phyloP scores from a whole-genome alignment of 345 rosid species.

The Capsella bursapastoris region DNA sequence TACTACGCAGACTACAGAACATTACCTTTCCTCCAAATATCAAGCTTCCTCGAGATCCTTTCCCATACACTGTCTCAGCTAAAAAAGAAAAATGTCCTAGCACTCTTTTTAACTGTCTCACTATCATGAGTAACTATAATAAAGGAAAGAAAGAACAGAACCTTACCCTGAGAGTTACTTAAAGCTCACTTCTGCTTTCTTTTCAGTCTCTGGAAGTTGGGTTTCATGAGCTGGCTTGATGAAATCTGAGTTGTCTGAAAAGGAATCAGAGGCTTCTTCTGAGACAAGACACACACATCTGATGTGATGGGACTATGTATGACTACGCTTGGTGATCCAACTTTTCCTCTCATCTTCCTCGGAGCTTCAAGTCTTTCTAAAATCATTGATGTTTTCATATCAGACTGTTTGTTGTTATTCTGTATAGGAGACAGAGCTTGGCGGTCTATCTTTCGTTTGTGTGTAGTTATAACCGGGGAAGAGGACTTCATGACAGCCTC shows the following conservation, averaged over 20 bases:
- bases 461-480: conserved; percentile 53
- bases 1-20: neutral
- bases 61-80: neutral
- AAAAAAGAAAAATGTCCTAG: neutral
- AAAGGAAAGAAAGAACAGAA: conserved; percentile 21
- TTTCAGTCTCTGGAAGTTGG: conserved; percentile 72
- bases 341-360: conserved; percentile 58
- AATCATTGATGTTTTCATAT: conserved; percentile 71
- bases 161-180: conserved; percentile 16
- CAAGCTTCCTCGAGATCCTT: neutral
- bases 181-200: conserved; percentile 53
- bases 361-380: conserved; percentile 87
- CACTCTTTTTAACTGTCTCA: neutral
- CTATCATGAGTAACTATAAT: neutral
- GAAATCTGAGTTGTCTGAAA: conserved; percentile 54
- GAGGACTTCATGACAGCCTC: conserved; percentile 49
- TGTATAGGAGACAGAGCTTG: conserved; percentile 48
- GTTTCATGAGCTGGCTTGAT: conserved; percentile 77
- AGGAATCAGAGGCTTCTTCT: conserved; percentile 62
- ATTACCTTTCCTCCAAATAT: neutral
- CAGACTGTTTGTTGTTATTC: conserved; percentile 54
- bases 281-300: conserved; percentile 41
- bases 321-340: conserved; percentile 51
- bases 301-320: conserved; percentile 31
- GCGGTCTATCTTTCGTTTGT: conserved; percentile 39